Percentiles rank a stretch among this genome's conserved stretches.
Conservation (phyloP, 495 filamentous ascomycete species). For the Talaromyces nanjingensis region DNA sequence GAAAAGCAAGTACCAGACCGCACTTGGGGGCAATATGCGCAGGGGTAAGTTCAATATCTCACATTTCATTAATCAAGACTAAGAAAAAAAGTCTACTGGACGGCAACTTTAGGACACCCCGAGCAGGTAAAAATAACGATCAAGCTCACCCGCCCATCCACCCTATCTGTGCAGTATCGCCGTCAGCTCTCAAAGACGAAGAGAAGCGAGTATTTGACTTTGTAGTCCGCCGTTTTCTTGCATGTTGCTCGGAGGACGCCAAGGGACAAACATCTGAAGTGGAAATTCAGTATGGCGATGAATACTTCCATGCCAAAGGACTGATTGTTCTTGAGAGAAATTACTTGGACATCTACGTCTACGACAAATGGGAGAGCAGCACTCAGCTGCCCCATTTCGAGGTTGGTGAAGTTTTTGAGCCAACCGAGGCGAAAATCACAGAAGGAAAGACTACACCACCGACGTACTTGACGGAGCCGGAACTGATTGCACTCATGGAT, state of each 20-base stretch:
- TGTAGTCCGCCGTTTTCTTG: slow-evolving; percentile 86
- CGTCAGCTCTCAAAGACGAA: slow-evolving; percentile 49
- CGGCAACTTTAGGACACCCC: slow-evolving; percentile 73
- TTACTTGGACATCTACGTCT: slow-evolving; percentile 91
- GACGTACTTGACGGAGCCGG: slow-evolving; percentile 85
- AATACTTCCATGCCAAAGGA: slow-evolving; percentile 72
- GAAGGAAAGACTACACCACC: slow-evolving; percentile 84
- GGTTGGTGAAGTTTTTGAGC: slow-evolving; percentile 73
- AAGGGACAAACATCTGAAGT: slow-evolving; percentile 76
- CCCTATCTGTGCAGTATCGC: slow-evolving; percentile 71
- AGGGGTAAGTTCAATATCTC: slow-evolving; percentile 31
- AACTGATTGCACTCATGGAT: slow-evolving; percentile 97
- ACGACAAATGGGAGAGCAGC: slow-evolving; percentile 91
- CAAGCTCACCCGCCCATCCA: slow-evolving; percentile 97
- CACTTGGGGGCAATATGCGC: slow-evolving; percentile 78
- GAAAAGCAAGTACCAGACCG: slow-evolving; percentile 74
- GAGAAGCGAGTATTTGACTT: slow-evolving; percentile 88
- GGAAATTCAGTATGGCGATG: slow-evolving; percentile 78
- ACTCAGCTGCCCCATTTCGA: slow-evolving; percentile 73
- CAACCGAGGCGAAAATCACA: slow-evolving; percentile 79
- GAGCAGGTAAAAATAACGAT: slow-evolving; percentile 82
- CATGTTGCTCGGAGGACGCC: slow-evolving; percentile 93
- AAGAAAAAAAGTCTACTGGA: slow-evolving; percentile 49
- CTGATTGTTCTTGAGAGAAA: slow-evolving; percentile 83
- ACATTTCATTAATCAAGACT: not conserved